Evolutionary conservation across 345 rosid genomes (phyloP).

Genomic region (rapeseed (Brassica napus)): Da-Ae NC_063446.1:16792501-16793000

Average conservation of each 20-base stretch:
- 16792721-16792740: neutral
- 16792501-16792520: neutral
- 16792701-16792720: neutral
- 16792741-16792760: neutral
- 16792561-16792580: neutral
- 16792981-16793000: constrained; percentile 13
- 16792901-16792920: neutral
- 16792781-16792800: neutral
- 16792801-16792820: neutral
- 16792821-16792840: neutral
- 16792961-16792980: constrained; percentile 9
- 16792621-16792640: neutral
- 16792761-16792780: neutral
- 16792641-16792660: neutral
- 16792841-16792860: neutral
- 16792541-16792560: neutral
- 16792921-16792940: neutral
- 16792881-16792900: neutral
- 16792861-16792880: too few species aligned
- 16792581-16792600: neutral
- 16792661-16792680: neutral
- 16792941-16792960: neutral
- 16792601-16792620: neutral
- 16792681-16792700: neutral
- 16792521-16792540: neutral